Base-by-base conservation (phyloP, 2,329 filamentous ascomycete genomes). In the Simplicillium sp. region DNA sequence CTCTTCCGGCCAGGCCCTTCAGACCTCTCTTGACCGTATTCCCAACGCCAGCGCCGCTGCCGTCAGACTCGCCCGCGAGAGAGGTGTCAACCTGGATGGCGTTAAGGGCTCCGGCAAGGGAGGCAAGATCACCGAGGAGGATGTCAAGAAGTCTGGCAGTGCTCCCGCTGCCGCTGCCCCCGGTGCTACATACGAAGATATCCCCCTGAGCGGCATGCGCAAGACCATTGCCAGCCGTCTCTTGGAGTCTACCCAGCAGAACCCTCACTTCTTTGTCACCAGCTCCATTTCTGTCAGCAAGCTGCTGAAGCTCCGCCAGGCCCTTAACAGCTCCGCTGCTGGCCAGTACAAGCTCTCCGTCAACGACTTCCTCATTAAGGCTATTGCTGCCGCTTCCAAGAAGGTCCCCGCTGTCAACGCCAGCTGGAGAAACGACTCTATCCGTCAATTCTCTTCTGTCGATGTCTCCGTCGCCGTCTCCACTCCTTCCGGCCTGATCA, bases 331-430 rank as follows among this genome's bases (percentile, higher is more conserved):
- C 59, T 82, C 85, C 11, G 73, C 87, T 37, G 83, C 95, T 48
- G 92, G 90, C 68, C 82, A 88, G 67, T 98, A 95, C 80, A 98
- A 96, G 80, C 85, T 98, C 44, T 96, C 89, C n/a, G 87, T 98
- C 68, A 98, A 98, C 69, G 92, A 98, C 69, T 95, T 98, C 77
- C 75, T 98, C 48, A 87, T 98, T 77, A 98, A 98, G 79, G 92
- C 90, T 53, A 86, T 90, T 44, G 86, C 80, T 44, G 72, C 85
- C 48, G 92, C 92, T 47, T 87, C 84, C 61, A 83, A 83, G 70
- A 96, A 95, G 77, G 89, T 97, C 37, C 92, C 92, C 44, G 78
- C 85, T 50, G 92, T 89, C 67, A 98, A 98, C 78, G 89, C 89
- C 38, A 90, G 86, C 63, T 98, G 92, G 90, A 81, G 84, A 57